These are phyloP conservation scores for Periconia sp. DNA, from an alignment of 2,329 filamentous ascomycete genomes.

Conservation along the genomic window DNA sequence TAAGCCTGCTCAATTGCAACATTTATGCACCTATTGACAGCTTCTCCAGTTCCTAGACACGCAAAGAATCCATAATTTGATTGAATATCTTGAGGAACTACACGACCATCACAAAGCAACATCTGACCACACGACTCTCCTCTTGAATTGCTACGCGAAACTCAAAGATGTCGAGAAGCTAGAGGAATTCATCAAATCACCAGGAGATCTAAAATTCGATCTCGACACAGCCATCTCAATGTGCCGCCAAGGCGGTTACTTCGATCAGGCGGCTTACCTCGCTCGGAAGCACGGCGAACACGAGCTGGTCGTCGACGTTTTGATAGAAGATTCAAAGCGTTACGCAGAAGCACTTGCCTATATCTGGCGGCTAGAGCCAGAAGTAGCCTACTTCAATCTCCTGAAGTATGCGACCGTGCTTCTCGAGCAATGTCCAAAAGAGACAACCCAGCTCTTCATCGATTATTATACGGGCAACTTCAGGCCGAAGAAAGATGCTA, in stretches of 20 bases:
- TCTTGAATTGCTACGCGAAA: conserved; percentile 97
- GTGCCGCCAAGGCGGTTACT: conserved; percentile 97
- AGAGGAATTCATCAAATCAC: conserved; percentile 95
- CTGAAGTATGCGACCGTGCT: conserved; percentile 96
- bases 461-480: conserved; percentile 93
- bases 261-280: conserved; percentile 93
- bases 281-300: conserved; percentile 94
- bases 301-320: conserved; percentile 90
- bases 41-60: conserved; percentile 81
- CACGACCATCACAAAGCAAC: conserved; percentile 94
- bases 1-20: conserved; percentile 37
- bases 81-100: conserved; percentile 94
- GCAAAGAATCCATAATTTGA: conserved; percentile 95
- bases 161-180: conserved; percentile 96
- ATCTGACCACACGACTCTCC: conserved; percentile 90
- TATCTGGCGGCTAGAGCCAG: conserved; percentile 85
- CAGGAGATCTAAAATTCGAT: conserved; percentile 93
- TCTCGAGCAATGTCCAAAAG: conserved; percentile 81
- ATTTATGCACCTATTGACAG: conserved; percentile 12
- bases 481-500: conserved; percentile 70
- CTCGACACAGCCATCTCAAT: conserved; percentile 96
- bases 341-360: conserved; percentile 89
- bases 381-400: conserved; percentile 80
- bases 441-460: conserved; percentile 87
- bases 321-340: conserved; percentile 93